These are phyloP conservation scores for Dysphania ambrosioides DNA, from an alignment of 148 eudicot genomes.

Conservation along the genomic window DNA sequence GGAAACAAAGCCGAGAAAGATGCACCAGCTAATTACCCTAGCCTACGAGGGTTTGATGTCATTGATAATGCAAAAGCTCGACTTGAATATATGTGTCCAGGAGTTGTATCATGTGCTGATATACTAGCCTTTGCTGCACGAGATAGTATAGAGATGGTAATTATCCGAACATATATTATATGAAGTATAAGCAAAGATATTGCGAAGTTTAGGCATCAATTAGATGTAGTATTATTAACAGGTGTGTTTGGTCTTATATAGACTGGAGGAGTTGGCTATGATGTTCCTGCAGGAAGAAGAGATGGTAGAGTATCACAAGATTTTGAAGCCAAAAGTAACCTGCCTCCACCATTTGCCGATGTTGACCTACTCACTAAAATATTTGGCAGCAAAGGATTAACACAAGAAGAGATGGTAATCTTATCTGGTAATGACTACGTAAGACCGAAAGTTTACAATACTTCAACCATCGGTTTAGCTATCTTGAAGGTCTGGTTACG, in stretches of 20 bases:
- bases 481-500: too few species aligned
- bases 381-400: conserved; percentile 59
- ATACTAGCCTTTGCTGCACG: conserved; percentile 88
- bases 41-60: conserved; percentile 78
- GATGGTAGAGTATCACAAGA: conserved; percentile 63
- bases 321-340: conserved; percentile 37
- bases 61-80: conserved; percentile 74
- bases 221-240: neutral
- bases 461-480: too few species aligned
- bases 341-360: conserved; percentile 50
- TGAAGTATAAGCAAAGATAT: too few species aligned
- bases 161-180: too few species aligned
- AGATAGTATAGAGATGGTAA: conserved; percentile 65
- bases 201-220: too few species aligned
- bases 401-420: conserved; percentile 90
- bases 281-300: conserved; percentile 72
- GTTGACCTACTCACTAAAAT: conserved; percentile 52
- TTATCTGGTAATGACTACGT: conserved; percentile 48
- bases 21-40: conserved; percentile 59
- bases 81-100: conserved; percentile 55
- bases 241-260: conserved; percentile 14
- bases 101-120: conserved; percentile 83
- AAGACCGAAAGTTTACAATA: too few species aligned
- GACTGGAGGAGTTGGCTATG: conserved; percentile 76
- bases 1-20: conserved; percentile 80